A percentile compares a stretch with the other conserved stretches of the same genome.
Conservation (phyloP, 345 rosid genomes). For the Aethionema arabicum region DNA sequence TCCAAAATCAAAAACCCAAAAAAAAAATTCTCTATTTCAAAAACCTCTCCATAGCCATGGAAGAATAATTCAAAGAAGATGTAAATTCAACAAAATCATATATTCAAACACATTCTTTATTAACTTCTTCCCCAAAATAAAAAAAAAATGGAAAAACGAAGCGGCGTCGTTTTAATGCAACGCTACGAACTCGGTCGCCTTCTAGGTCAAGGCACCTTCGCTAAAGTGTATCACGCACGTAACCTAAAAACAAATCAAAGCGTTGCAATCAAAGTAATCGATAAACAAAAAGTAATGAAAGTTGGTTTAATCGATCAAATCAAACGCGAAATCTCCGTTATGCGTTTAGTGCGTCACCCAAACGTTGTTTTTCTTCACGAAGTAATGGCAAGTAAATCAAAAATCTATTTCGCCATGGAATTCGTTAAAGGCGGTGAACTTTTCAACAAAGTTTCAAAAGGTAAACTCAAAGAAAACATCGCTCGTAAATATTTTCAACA, state of each 20-base stretch:
- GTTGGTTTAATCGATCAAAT: conserved; percentile 76
- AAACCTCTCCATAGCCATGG: background rate
- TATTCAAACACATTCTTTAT: conserved; percentile 4
- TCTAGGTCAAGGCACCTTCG: conserved; percentile 87
- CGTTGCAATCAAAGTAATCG: conserved; percentile 73
- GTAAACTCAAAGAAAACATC: conserved; percentile 66
- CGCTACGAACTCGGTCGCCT: conserved; percentile 70
- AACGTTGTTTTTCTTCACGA: conserved; percentile 74
- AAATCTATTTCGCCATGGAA: conserved; percentile 83
- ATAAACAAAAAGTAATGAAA: conserved; percentile 61
- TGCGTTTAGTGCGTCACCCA: conserved; percentile 77
- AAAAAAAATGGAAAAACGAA: conserved; percentile 54
- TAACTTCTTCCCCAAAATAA: conserved; percentile 9
- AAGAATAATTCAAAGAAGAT: conserved; percentile 13
- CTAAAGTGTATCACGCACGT: conserved; percentile 75
- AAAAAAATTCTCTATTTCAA: conserved; percentile 11
- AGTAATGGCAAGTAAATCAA: conserved; percentile 84
- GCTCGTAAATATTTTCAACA: conserved; percentile 80
- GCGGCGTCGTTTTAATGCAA: conserved; percentile 51
- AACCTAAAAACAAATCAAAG: conserved; percentile 57
- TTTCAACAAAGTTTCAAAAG: conserved; percentile 65
- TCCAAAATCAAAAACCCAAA: conserved; percentile 11
- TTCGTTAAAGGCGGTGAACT: conserved; percentile 79
- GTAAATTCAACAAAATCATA: conserved; percentile 2
- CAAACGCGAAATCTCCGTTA: conserved; percentile 80